Conservation (phyloP, 176 grass and related monocot genomes). For the Oryza longistaminata region DNA sequence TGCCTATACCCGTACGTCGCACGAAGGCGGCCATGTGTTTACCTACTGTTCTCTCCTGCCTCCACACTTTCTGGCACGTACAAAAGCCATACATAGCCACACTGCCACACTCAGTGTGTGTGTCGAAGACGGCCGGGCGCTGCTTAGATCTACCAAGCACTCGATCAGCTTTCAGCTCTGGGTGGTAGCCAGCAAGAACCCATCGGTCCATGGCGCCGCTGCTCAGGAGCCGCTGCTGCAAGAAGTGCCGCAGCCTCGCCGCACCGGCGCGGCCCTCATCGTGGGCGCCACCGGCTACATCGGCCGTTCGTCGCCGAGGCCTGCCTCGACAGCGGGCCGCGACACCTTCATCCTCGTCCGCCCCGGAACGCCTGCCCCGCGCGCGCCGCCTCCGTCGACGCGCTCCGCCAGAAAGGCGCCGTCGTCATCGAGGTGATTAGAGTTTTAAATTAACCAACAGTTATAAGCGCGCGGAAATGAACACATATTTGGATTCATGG, state of each 20-base stretch:
- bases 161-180: neutral
- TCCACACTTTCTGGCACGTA: neutral
- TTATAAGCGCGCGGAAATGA: neutral
- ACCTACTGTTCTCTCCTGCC: constrained; percentile 37
- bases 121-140: neutral
- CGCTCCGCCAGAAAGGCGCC: constrained; percentile 57
- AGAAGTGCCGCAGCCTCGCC: neutral
- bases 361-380: constrained; percentile 26
- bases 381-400: constrained; percentile 42
- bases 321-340: constrained; percentile 55
- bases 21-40: constrained; percentile 4
- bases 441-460: neutral
- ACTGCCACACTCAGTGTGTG: neutral
- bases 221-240: neutral
- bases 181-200: neutral
- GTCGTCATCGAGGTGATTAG: constrained; percentile 53
- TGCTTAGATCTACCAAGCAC: neutral
- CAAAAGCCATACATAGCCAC: neutral
- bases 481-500: neutral
- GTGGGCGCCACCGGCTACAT: constrained; percentile 76
- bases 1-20: neutral
- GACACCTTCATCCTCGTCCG: constrained; percentile 62
- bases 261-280: constrained; percentile 47
- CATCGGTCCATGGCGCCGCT: neutral
- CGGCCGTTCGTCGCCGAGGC: constrained; percentile 67